phyloP scores from a whole-genome alignment of 148 eudicot genomes.

The Rhododendron ovatum region DNA sequence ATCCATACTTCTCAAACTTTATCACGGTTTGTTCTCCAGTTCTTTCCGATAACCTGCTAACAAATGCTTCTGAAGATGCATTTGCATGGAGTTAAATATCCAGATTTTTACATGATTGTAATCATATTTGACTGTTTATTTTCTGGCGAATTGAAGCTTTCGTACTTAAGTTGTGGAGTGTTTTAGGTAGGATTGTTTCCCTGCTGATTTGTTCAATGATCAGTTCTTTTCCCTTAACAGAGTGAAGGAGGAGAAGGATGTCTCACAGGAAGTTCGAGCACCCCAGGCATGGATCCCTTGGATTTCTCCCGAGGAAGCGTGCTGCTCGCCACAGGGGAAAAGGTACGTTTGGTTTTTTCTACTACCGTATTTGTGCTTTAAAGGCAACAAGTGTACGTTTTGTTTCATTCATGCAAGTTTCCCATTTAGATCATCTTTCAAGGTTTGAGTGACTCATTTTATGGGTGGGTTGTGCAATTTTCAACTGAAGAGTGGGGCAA shows the following conservation, averaged over 20 bases:
- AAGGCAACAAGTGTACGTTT: not conserved
- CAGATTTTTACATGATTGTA: not conserved
- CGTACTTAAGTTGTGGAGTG: not conserved
- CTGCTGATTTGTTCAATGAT: not conserved
- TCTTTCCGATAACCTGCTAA: not conserved
- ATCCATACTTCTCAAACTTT: not conserved
- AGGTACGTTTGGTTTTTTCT: slow-evolving; percentile 24
- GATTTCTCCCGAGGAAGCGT: slow-evolving; percentile 77
- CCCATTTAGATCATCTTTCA: not conserved
- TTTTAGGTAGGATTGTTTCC: not conserved
- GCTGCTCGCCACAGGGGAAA: slow-evolving; percentile 68
- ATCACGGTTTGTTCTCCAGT: not conserved
- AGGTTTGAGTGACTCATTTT: not conserved
- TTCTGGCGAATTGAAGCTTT: not conserved
- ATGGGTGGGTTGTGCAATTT: not conserved
- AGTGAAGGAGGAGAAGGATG: slow-evolving; percentile 41
- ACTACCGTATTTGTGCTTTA: not conserved
- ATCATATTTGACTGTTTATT: not conserved
- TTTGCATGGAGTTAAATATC: not conserved
- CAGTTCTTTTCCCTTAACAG: not conserved
- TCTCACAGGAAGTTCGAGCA: slow-evolving; percentile 91
- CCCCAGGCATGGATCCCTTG: slow-evolving; percentile 83
- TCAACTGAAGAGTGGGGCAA: not conserved
- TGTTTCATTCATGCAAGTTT: not conserved
- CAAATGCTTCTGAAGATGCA: not conserved